Percentiles rank a stretch among this genome's conserved stretches.
Conservation (phyloP, 2,329 filamentous ascomycete species). For the Penicillium sp. region DNA sequence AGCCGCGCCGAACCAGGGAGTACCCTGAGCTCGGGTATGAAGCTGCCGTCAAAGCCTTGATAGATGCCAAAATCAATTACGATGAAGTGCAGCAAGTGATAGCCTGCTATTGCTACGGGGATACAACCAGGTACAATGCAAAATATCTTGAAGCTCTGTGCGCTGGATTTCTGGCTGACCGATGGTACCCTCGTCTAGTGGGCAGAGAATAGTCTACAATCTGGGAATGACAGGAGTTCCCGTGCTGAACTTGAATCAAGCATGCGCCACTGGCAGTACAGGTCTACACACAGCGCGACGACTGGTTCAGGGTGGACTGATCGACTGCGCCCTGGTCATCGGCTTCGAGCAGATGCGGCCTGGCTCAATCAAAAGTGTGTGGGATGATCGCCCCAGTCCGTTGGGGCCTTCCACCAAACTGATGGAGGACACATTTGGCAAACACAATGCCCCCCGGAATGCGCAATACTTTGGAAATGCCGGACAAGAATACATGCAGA, state of each 20-base stretch:
- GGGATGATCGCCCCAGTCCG: slow-evolving; percentile 81
- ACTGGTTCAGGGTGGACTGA: slow-evolving; percentile 76
- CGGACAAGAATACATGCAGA: slow-evolving; percentile 91
- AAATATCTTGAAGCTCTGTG: not conserved
- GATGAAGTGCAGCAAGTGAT: slow-evolving; percentile 93
- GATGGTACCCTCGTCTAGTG: slow-evolving; percentile 47
- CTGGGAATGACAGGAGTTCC: slow-evolving; percentile 91
- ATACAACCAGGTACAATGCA: slow-evolving; percentile 63
- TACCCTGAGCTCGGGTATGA: slow-evolving; percentile 83
- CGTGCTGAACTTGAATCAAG: slow-evolving; percentile 98
- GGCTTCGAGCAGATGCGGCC: slow-evolving; percentile 98
- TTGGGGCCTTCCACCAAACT: slow-evolving; percentile 72
- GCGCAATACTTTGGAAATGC: slow-evolving; percentile 96
- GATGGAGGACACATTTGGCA: slow-evolving; percentile 78
- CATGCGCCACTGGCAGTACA: slow-evolving; percentile 90
- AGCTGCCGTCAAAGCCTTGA: slow-evolving; percentile 82
- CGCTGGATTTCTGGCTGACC: not conserved
- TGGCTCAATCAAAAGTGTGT: slow-evolving; percentile 78
- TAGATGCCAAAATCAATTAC: slow-evolving; percentile 79
- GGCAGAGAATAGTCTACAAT: slow-evolving; percentile 1
- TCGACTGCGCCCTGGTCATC: slow-evolving; percentile 85
- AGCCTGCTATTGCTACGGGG: slow-evolving; percentile 95
- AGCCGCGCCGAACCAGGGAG: slow-evolving; percentile 88
- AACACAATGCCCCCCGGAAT: slow-evolving; percentile 79
- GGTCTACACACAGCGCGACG: slow-evolving; percentile 81